Percentiles rank a stretch among this genome's conserved stretches.
Evolutionary conservation across 1,284 basidiomycete genomes (phyloP).

Genomic region (Phylloporus gajari): DNA sequence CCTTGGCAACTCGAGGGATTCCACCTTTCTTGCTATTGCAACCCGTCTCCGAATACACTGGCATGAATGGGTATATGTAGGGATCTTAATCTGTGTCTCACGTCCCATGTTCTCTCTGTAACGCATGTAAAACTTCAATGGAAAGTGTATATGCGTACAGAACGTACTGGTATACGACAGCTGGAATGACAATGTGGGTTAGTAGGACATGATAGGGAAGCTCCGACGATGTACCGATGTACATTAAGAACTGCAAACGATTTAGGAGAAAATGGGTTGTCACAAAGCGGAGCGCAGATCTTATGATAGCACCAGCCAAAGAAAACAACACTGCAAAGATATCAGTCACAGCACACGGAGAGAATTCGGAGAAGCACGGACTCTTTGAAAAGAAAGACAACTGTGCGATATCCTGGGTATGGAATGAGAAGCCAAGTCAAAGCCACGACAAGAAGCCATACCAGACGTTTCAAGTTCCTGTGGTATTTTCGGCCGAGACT

Average conservation of each 20-base stretch:
- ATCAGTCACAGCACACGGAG: neutral
- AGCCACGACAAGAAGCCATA: conserved; percentile 44
- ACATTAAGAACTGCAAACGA: conserved; percentile 70
- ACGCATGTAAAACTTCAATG: conserved; percentile 10
- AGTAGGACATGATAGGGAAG: conserved; percentile 80
- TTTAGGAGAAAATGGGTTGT: neutral
- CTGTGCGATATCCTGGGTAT: conserved; percentile 79
- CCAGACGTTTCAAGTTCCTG: conserved; percentile 86
- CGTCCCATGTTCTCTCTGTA: conserved; percentile 77
- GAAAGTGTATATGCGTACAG: conserved; percentile 6
- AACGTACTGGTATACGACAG: conserved; percentile 79
- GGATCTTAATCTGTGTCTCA: conserved; percentile 73
- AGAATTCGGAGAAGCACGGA: conserved; percentile 45
- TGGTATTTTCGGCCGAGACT: conserved; percentile 84
- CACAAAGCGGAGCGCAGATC: conserved; percentile 51
- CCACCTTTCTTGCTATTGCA: conserved; percentile 81
- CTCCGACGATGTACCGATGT: conserved; percentile 78
- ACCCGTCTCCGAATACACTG: conserved; percentile 85
- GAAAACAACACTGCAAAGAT: conserved; percentile 78
- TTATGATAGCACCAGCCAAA: conserved; percentile 85
- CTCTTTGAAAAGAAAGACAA: conserved; percentile 89
- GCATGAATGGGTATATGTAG: conserved; percentile 66
- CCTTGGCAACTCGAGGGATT: conserved; percentile 80
- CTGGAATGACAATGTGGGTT: conserved; percentile 86
- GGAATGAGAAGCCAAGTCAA: conserved; percentile 13